Evolutionary conservation across 257 asterid genomes (phyloP).

Genomic region (Cordia subcordata): DNA sequence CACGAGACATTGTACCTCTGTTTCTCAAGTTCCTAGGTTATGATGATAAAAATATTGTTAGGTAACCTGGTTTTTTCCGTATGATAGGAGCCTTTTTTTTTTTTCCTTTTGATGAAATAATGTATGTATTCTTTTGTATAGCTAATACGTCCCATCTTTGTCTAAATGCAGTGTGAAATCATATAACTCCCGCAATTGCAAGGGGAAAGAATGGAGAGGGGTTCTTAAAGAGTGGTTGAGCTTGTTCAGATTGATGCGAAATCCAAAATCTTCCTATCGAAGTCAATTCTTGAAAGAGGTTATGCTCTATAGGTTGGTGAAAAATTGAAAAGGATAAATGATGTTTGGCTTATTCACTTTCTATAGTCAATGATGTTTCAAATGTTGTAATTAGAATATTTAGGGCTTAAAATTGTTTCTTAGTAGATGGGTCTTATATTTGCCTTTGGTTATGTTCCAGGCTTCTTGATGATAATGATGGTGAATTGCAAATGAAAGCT

Average conservation of each 20-base stretch:
- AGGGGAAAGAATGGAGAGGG: conserved; percentile 71
- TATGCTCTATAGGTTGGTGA: conserved; percentile 69
- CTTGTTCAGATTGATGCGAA: conserved; percentile 59
- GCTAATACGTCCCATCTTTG: conserved; percentile 9
- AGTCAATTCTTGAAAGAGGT: conserved; percentile 54
- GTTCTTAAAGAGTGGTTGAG: conserved; percentile 77
- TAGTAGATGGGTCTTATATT: conserved; percentile 1
- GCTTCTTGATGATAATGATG: conserved; percentile 84
- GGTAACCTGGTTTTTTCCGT: conserved; percentile 30
- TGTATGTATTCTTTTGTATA: not conserved
- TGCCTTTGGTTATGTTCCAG: conserved; percentile 33
- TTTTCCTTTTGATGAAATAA: not conserved
- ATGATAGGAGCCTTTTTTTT: too few relatives aligned
- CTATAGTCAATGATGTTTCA: not conserved
- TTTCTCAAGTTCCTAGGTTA: conserved; percentile 83
- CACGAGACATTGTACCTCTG: conserved; percentile 64
- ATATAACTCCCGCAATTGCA: conserved; percentile 27
- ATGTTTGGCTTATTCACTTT: not conserved
- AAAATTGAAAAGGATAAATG: not conserved
- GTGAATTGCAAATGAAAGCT: conserved; percentile 75
- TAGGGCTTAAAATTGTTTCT: not conserved
- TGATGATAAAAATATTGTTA: conserved; percentile 34
- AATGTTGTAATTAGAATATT: not conserved
- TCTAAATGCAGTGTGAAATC: conserved; percentile 45
- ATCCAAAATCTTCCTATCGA: conserved; percentile 58